Base-by-base conservation (phyloP, 116 monocot species). In the Dioscorea cayenensis region DNA sequence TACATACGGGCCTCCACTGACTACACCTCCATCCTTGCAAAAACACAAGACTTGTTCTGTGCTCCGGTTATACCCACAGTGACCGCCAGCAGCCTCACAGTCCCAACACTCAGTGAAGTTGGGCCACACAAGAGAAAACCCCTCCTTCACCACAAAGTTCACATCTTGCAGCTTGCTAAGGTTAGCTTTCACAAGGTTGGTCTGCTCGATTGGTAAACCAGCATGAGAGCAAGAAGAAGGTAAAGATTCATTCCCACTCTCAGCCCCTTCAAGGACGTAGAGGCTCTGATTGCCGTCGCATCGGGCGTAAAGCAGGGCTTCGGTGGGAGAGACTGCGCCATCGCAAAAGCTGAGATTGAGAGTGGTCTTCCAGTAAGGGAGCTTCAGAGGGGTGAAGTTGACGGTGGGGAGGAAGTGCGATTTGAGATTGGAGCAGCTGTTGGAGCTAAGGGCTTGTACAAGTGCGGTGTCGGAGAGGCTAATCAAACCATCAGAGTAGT, bases 31-130 rank as follows among this genome's bases (percentile, higher is more conserved):
- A 7, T 37, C 5, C 27, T 38, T 28, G 63, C 72, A 72, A 28
- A 72, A 64, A 27, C 72, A 72, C 23, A 19, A 3, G 14, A 29
- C 7, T 0, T 29, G 12, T 11, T 14, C 49, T 9, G 38, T 28
- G 43, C 14, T 64, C 38, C 43, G 22, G 64, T 72, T 72, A 63
- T 64, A 62, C 49, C 72, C 72, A 38, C 72, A 72, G 21, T 64
- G 63, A 2, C 72, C 72, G n/a, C 72, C 72, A 7, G 11, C 28
- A 2, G 4, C 18, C 63, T 27, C 18, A 25, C 72, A 72, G 4
- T 49, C 49, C 49, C 63, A 50, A 28, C 72, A 72, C 5, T 37
- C 5, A 4, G 63, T 64, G 7, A 11, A 11, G 72, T 64, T 72
- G 1, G 0, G 3, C 72, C 72, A 72, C 49, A 27, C 10, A 63